phyloP scores from a whole-genome alignment of 2,329 filamentous ascomycete genomes.

The Pseudogymnoascus sp. region DNA sequence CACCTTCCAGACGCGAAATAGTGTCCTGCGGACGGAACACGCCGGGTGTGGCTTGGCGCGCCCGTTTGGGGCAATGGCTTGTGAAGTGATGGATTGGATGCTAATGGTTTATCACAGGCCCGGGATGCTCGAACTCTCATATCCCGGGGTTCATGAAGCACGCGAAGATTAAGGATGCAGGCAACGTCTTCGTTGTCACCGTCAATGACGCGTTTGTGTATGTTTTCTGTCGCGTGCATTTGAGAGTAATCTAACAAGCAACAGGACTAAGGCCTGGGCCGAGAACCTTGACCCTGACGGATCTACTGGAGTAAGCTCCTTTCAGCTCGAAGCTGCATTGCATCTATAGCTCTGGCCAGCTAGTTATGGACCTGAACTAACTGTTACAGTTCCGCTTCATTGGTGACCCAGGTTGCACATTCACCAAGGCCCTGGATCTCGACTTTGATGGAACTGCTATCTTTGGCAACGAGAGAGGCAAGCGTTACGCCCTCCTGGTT shows the following conservation, averaged over 20 bases:
- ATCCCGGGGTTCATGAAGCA: slow-evolving; percentile 82
- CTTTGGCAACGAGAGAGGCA: slow-evolving; percentile 75
- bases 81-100: neutral
- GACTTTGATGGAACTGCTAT: slow-evolving; percentile 71
- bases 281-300: slow-evolving; percentile 66
- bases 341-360: neutral
- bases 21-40: neutral
- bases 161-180: slow-evolving; percentile 68
- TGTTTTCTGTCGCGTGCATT: slow-evolving; percentile 29
- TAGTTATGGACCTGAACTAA: slow-evolving; percentile 8
- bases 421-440: slow-evolving; percentile 77
- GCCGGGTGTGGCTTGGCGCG: slow-evolving; percentile 25
- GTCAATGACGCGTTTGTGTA: slow-evolving; percentile 96
- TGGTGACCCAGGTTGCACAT: slow-evolving; percentile 69
- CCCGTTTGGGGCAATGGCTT: slow-evolving; percentile 37
- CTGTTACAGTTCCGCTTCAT: slow-evolving; percentile 73
- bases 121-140: slow-evolving; percentile 60
- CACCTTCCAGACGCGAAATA: slow-evolving; percentile 10
- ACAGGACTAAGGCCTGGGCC: slow-evolving; percentile 83
- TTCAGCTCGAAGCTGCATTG: neutral
- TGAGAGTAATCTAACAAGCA: slow-evolving; percentile 7
- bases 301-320: slow-evolving; percentile 62
- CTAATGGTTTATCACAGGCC: slow-evolving; percentile 33
- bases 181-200: slow-evolving; percentile 79
- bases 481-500: slow-evolving; percentile 78